Evolutionary conservation across 2,329 filamentous ascomycete genomes (phyloP), one percentile per base, ranked within the genome.

Genomic region (Spiromastix sp.): DNA sequence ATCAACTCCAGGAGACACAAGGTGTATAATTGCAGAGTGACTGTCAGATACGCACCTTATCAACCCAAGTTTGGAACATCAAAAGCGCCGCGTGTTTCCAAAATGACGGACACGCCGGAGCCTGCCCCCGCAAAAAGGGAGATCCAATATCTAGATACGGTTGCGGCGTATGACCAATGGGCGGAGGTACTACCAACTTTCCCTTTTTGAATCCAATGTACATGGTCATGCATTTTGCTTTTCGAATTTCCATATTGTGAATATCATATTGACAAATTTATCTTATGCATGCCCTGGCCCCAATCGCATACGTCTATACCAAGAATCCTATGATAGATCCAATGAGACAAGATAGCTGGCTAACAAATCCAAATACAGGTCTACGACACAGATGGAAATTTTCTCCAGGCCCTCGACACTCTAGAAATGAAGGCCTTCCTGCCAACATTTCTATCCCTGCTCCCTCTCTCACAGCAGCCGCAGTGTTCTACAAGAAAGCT

Each of bases 381-480:
- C 28, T 81, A 81, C 57, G 77, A 81, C 54, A 71, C 64, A 20
- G 76, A 81, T 43, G 72, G 71, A 20, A 81, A 81, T 50, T 76
- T 80, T 51, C 63, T 82, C 1, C 77, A 81, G 57, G 66, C 68
- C 1, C 64, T 80, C 12, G 78, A 82, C 49, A 70, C 72, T 25
- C 43, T 68, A 10, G 69, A 78, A 47, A 65, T 81, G 46, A 49
- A 55, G 10, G 47, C 48, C 1, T 49, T 77, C 0, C 62, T 81
- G 1, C 68, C 71, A 0, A 42, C 50, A 1, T 67, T 75, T 29
- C 45, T 76, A 3, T 38, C 47, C 2, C 48, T 51, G 8, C 48
- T 63, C 6, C 30, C 43, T 4, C 24, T 17, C 6, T 32, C 24
- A 15, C 11, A 13, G 19, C 30, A 8, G 22, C 25, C 20, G 40